A percentile compares a stretch with the other conserved stretches of the same genome.
Conservation (phyloP, 129 eudicot genomes). For the Chrysanthemum seticuspe region DNA sequence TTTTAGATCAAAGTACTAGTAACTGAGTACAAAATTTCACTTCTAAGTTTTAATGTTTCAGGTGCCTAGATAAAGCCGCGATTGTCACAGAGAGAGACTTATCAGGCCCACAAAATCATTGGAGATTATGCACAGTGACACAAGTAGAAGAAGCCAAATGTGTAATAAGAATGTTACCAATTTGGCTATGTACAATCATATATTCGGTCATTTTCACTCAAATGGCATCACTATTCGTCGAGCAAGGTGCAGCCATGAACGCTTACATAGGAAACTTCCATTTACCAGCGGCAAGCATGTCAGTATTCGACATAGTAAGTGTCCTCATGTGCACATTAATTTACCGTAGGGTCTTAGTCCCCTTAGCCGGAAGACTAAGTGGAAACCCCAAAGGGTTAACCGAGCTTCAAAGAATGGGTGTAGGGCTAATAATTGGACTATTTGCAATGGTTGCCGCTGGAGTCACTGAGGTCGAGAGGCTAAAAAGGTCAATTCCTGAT, state of each 20-base stretch:
- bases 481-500: constrained; percentile 32
- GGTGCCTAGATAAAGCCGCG: constrained; percentile 79
- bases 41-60: neutral
- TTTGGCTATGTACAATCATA: constrained; percentile 85
- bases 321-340: constrained; percentile 62
- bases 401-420: constrained; percentile 88
- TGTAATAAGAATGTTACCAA: constrained; percentile 67
- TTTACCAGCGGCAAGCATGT: constrained; percentile 86
- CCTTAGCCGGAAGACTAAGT: constrained; percentile 49
- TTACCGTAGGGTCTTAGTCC: constrained; percentile 55
- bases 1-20: neutral
- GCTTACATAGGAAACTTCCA: constrained; percentile 37
- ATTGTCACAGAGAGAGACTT: constrained; percentile 36
- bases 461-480: constrained; percentile 55
- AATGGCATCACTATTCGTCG: constrained; percentile 86
- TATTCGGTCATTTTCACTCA: constrained; percentile 86
- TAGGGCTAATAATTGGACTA: constrained; percentile 66
- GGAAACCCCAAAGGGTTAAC: constrained; percentile 66
- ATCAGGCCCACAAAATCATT: constrained; percentile 36
- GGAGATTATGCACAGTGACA: constrained; percentile 74
- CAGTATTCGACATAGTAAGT: constrained; percentile 65
- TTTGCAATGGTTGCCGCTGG: constrained; percentile 78
- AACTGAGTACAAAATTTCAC: too few species aligned
- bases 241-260: constrained; percentile 75
- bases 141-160: constrained; percentile 96